phyloP scores from a whole-genome alignment of 2,329 filamentous ascomycete genomes.

The Fusarium napiforme region DNA sequence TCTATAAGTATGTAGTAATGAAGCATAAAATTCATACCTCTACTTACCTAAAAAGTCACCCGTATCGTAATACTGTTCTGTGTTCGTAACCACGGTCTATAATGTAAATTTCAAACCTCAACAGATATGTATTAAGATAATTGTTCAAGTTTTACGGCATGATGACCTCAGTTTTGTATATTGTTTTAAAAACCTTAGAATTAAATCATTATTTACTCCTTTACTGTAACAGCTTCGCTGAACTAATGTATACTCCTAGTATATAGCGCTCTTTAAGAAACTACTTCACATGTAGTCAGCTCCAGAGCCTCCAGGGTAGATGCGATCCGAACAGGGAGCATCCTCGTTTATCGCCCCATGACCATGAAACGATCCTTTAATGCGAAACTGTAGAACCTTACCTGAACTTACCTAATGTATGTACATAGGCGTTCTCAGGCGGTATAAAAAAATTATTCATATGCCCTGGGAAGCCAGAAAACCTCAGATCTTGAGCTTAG shows the following conservation, averaged over 20 bases:
- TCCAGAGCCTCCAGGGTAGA: not conserved
- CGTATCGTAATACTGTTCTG: no score
- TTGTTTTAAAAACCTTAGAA: no score
- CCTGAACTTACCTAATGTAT: not conserved
- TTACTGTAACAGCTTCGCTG: not conserved
- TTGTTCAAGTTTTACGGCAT: not conserved
- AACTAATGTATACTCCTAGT: not conserved
- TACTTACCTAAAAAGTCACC: no score
- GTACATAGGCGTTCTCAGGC: not conserved
- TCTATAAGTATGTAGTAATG: not conserved
- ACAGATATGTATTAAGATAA: no score
- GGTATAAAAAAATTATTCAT: not conserved
- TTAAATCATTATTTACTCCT: no score
- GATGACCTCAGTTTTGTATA: no score
- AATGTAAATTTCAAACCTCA: not conserved
- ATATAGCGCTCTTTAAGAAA: not conserved
- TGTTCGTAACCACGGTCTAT: not conserved
- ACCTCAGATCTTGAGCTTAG: not conserved
- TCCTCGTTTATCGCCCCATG: not conserved
- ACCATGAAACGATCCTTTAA: constrained; percentile 6
- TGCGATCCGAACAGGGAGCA: not conserved
- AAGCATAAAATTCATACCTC: not conserved
- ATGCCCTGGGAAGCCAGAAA: not conserved
- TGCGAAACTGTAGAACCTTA: not conserved
- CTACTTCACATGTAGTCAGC: not conserved